These are phyloP conservation scores for Apiotrichum gracile DNA, from an alignment of 1,284 basidiomycete species.

Conservation along the genomic window DNA sequence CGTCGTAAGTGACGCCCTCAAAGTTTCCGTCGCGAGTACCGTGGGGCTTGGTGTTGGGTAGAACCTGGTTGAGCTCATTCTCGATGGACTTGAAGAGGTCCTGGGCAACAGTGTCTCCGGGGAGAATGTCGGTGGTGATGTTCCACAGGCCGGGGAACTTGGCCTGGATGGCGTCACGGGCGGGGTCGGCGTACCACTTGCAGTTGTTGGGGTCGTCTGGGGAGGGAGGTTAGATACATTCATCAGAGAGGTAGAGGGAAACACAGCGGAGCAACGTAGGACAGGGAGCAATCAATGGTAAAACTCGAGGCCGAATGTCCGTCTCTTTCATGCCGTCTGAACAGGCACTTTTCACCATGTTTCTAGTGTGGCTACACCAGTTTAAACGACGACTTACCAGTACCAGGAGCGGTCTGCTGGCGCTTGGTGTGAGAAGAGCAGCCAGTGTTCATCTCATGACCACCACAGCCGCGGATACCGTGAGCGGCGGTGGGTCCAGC, in stretches of 20 bases:
- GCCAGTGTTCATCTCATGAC: slow-evolving; percentile 9
- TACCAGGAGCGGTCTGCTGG: slow-evolving; percentile 6
- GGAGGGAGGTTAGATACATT: not conserved
- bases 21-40: slow-evolving; percentile 40
- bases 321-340: no score
- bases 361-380: no score
- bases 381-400: not conserved
- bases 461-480: slow-evolving; percentile 7
- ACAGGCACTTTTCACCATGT: no score
- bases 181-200: slow-evolving; percentile 37
- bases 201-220: slow-evolving; percentile 25
- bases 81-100: slow-evolving; percentile 38
- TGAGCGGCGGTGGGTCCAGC: not conserved
- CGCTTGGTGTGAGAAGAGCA: slow-evolving; percentile 1
- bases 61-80: slow-evolving; percentile 29
- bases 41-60: slow-evolving; percentile 25
- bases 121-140: slow-evolving; percentile 40
- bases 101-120: slow-evolving; percentile 44
- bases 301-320: no score
- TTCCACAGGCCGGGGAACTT: slow-evolving; percentile 45
- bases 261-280: not conserved
- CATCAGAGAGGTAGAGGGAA: not conserved
- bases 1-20: slow-evolving; percentile 24
- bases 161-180: slow-evolving; percentile 21
- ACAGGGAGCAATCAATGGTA: no score